Conservation (phyloP, 177 flowering plant species). For the Telopea speciosissima region DNA sequence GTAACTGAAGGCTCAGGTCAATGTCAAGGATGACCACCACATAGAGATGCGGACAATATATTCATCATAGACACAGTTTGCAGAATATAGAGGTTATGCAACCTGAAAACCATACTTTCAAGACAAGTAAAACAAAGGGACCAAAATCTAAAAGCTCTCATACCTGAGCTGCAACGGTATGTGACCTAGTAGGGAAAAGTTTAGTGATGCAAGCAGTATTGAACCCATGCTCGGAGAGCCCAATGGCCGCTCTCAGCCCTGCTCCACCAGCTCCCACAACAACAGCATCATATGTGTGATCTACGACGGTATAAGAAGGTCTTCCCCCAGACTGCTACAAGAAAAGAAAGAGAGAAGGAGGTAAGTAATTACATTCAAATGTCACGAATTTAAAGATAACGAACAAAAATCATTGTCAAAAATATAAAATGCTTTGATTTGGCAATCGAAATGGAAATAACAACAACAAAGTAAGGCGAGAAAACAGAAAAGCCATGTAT, state of each 20-base stretch:
- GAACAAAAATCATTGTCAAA: neutral
- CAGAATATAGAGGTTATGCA: neutral
- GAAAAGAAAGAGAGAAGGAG: neutral
- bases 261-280: slow-evolving; percentile 99
- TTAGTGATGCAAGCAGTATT: slow-evolving; percentile 98
- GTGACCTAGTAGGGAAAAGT: slow-evolving; percentile 97
- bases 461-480: neutral
- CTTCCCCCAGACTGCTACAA: slow-evolving; percentile 16
- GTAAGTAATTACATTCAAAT: neutral
- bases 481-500: neutral
- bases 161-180: slow-evolving; percentile 99
- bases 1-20: no score
- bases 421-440: neutral
- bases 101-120: neutral
- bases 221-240: slow-evolving; percentile 95
- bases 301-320: slow-evolving; percentile 67
- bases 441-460: neutral
- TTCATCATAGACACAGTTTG: neutral
- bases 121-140: neutral
- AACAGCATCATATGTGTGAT: slow-evolving; percentile 93
- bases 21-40: no score
- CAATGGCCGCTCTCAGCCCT: slow-evolving; percentile 94
- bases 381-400: neutral
- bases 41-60: neutral
- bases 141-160: neutral